Conservation (phyloP, 192 early-diverging fungal species). For the Chytriomyces sp. region DNA sequence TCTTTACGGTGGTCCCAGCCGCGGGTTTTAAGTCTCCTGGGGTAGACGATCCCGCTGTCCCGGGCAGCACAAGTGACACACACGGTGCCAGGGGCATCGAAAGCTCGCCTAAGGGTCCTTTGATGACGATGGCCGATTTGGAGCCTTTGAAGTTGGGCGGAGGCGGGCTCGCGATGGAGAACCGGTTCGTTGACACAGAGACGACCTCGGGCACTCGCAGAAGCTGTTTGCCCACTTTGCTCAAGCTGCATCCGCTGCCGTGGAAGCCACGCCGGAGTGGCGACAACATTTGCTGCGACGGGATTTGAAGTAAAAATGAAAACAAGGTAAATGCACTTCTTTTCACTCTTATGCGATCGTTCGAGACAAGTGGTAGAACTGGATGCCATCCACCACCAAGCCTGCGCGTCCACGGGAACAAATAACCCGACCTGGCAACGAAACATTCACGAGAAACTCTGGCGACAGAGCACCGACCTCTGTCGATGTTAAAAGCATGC, state of each 20-base stretch:
- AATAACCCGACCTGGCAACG: not conserved
- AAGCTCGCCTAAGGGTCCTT: conserved; percentile 80
- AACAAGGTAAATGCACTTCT: too few relatives aligned
- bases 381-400: conserved; percentile 5
- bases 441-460: not conserved
- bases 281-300: not conserved
- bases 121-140: conserved; percentile 63
- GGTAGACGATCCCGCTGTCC: conserved; percentile 13
- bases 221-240: conserved; percentile 77
- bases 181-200: conserved; percentile 50
- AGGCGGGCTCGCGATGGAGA: not conserved
- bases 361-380: conserved; percentile 6
- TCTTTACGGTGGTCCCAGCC: too few relatives aligned
- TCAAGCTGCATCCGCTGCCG: not conserved
- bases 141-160: conserved; percentile 53
- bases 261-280: too few relatives aligned
- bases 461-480: not conserved
- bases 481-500: not conserved
- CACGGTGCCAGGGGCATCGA: conserved; percentile 82
- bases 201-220: conserved; percentile 79
- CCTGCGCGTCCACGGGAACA: not conserved
- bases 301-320: not conserved
- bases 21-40: not conserved
- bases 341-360: not conserved
- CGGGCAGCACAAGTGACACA: conserved; percentile 55